Evolutionary conservation across 495 filamentous ascomycete species (phyloP).

Genomic region (Podospora comata): DNA sequence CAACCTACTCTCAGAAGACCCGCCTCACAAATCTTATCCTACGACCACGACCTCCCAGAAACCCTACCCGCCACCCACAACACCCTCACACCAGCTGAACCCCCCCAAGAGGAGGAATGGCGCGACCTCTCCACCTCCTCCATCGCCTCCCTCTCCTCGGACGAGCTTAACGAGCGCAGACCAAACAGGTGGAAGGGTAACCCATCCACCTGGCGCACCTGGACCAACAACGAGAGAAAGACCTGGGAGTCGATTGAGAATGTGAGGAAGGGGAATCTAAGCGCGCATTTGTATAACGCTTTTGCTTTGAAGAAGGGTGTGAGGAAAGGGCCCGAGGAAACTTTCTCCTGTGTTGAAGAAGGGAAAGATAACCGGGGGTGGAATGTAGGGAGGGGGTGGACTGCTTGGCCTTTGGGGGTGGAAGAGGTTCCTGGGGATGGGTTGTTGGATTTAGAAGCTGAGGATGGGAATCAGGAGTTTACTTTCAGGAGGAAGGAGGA

Average conservation of each 20-base stretch:
- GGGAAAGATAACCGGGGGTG: constrained; percentile 4
- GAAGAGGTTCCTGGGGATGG: constrained; percentile 1
- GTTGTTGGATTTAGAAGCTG: not conserved
- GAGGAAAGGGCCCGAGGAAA: constrained; percentile 22
- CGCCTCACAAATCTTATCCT: not conserved
- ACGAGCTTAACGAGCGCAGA: constrained; percentile 37
- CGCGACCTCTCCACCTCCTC: not conserved
- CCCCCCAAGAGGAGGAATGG: not conserved
- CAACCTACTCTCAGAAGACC: not conserved
- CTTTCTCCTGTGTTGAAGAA: not conserved
- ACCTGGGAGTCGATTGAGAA: constrained; percentile 57
- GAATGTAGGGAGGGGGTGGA: constrained; percentile 6
- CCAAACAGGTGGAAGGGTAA: constrained; percentile 55
- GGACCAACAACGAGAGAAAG: constrained; percentile 58
- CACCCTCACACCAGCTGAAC: not conserved
- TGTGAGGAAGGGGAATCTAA: constrained; percentile 58
- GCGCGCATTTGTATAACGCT: constrained; percentile 73
- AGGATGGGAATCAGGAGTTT: not conserved
- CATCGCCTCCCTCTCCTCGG: not conserved
- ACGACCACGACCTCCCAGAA: not conserved
- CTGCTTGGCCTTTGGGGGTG: not conserved
- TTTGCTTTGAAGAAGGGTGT: constrained; percentile 55
- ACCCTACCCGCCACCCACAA: not conserved
- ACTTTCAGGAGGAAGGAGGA: not conserved
- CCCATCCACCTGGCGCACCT: constrained; percentile 55